Percentiles rank a stretch among this genome's conserved stretches.
phyloP scores from a whole-genome alignment of 176 grass and related monocot species.

The Avena eriantha region DNA sequence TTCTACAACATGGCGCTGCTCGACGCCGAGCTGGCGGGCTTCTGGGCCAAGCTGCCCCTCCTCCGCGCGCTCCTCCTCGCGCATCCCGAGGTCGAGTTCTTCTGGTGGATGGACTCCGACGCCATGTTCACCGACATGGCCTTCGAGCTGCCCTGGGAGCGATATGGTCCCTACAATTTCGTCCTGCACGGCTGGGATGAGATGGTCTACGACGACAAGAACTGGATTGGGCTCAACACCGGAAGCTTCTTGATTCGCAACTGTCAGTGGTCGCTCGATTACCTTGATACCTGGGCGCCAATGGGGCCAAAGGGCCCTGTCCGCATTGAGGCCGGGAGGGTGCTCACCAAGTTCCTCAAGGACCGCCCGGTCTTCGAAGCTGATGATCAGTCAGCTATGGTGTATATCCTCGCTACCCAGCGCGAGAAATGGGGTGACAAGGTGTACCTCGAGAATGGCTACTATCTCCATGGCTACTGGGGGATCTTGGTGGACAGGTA shows the following conservation, averaged over 20 bases:
- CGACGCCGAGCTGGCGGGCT: slow-evolving; percentile 91
- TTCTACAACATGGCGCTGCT: slow-evolving; percentile 98
- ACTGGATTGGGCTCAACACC: slow-evolving; percentile 99
- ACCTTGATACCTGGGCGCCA: slow-evolving; percentile 91
- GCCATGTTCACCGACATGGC: slow-evolving; percentile 99
- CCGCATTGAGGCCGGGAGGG: slow-evolving; percentile 79
- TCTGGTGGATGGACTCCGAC: slow-evolving; percentile 99
- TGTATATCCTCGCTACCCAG: slow-evolving; percentile 90
- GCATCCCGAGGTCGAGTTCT: slow-evolving; percentile 94
- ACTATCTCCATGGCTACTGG: slow-evolving; percentile 99
- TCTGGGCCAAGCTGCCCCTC: slow-evolving; percentile 97
- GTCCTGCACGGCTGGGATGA: slow-evolving; percentile 95
- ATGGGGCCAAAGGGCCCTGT: slow-evolving; percentile 98
- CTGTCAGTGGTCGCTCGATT: slow-evolving; percentile 96
- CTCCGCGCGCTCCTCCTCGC: slow-evolving; percentile 84
- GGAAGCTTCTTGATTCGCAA: slow-evolving; percentile 96
- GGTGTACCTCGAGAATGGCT: slow-evolving; percentile 92
- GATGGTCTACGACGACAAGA: slow-evolving; percentile 96
- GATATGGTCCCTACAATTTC: slow-evolving; percentile 79
- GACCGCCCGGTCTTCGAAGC: slow-evolving; percentile 98
- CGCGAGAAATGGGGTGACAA: slow-evolving; percentile 82
- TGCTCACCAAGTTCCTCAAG: slow-evolving; percentile 82
- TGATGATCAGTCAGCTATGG: slow-evolving; percentile 99
- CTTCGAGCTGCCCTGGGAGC: slow-evolving; percentile 96
- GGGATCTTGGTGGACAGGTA: slow-evolving; percentile 93